Percentiles rank a stretch among this genome's conserved stretches.
Evolutionary conservation across 2,329 filamentous ascomycete species (phyloP).

Genomic region (Fusarium subtropicale): DNA sequence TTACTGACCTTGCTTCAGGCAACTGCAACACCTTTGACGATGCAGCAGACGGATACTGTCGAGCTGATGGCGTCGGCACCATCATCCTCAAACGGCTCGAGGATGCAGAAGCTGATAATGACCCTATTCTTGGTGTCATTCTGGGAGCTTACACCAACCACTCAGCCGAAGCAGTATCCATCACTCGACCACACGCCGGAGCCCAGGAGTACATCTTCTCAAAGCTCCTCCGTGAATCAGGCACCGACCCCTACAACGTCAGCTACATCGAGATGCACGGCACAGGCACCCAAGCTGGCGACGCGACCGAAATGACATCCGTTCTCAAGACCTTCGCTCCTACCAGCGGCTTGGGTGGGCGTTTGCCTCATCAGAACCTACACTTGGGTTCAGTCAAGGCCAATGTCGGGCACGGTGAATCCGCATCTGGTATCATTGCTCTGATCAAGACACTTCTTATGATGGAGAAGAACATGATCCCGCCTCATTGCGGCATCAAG

Average conservation of each 20-base stretch:
- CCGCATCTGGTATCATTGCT: conserved; percentile 1
- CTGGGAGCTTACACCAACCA: conserved; percentile 40
- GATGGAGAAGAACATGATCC: conserved; percentile 4
- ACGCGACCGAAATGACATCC: conserved; percentile 84
- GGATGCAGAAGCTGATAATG: conserved; percentile 38
- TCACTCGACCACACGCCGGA: conserved; percentile 72
- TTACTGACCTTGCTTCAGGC: not conserved
- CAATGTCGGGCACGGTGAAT: conserved; percentile 69
- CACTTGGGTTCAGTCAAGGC: conserved; percentile 73
- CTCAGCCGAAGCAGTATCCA: conserved; percentile 33
- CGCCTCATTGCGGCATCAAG: conserved; percentile 43
- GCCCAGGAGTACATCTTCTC: conserved; percentile 69
- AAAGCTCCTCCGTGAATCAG: conserved; percentile 75
- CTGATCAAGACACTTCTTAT: conserved; percentile 3
- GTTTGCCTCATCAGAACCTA: conserved; percentile 63
- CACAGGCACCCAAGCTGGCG: conserved; percentile 88
- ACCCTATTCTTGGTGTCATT: conserved; percentile 41
- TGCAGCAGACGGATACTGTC: conserved; percentile 84
- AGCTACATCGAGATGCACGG: conserved; percentile 92
- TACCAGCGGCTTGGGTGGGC: conserved; percentile 52
- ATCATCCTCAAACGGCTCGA: conserved; percentile 76
- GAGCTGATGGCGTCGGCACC: conserved; percentile 79
- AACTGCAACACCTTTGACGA: conserved; percentile 75
- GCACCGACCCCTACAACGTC: conserved; percentile 81
- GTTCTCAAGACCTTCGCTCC: conserved; percentile 71